These are phyloP conservation scores for Neofusicoccum sp. DNA, from an alignment of 2,329 filamentous ascomycete species.

Conservation along the genomic window DNA sequence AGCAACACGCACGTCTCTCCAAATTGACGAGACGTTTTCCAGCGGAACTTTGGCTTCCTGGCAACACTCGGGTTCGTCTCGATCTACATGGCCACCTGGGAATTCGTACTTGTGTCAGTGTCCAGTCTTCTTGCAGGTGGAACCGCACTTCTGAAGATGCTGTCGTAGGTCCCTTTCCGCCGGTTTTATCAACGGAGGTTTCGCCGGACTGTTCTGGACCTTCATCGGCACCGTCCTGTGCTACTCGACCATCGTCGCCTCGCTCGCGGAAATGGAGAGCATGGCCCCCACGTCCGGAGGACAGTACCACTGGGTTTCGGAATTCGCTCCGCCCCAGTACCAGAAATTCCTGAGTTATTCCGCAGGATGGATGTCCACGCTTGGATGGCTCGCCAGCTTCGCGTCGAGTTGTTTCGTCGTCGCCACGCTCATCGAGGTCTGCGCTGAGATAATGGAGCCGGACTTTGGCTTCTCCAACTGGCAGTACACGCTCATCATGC, in stretches of 20 bases:
- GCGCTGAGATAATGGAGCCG: conserved; percentile 35
- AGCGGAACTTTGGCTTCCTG: conserved; percentile 54
- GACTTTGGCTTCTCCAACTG: conserved; percentile 31
- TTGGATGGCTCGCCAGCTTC: conserved; percentile 40
- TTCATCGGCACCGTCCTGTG: conserved; percentile 23
- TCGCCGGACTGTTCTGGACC: conserved; percentile 25
- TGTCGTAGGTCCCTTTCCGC: conserved; percentile 18
- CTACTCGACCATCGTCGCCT: conserved; percentile 23
- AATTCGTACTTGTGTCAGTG: conserved; percentile 46
- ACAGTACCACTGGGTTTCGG: conserved; percentile 24
- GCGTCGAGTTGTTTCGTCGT: conserved; percentile 40
- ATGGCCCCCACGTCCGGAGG: conserved; percentile 24
- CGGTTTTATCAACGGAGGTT: conserved; percentile 24
- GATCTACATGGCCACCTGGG: conserved; percentile 59
- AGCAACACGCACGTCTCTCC: not conserved
- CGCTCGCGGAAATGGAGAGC: conserved; percentile 24
- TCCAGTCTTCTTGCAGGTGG: not conserved
- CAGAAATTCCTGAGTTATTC: conserved; percentile 25
- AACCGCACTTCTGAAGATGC: not conserved
- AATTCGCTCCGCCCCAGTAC: conserved; percentile 23
- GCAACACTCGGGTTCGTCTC: conserved; percentile 58
- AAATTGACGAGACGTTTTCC: not conserved
- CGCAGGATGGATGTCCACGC: conserved; percentile 38
- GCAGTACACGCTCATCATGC: conserved; percentile 33
- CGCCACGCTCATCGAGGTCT: conserved; percentile 39